Evolutionary conservation across 2,329 filamentous ascomycete genomes (phyloP), one percentile per base, ranked within the genome.

Genomic region (Sarocladium oryzae): DNA sequence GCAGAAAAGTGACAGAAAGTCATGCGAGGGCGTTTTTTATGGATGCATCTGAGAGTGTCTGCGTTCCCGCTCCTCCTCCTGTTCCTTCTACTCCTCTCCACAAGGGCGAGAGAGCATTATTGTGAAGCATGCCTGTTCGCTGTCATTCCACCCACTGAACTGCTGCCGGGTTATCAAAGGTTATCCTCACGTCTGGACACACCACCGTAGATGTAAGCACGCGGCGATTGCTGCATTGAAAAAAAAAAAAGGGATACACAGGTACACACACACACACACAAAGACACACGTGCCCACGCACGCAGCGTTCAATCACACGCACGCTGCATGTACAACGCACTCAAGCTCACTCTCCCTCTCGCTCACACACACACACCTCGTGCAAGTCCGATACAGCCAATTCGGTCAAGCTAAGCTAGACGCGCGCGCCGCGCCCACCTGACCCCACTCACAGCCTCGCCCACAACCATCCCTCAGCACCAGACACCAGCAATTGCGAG

Each of bases 401-500:
- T 11, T 48, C 43, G 26, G 43, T 33, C 43, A 48, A 33, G 26
- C 43, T 48, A 21, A 23, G 26, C 26, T 21, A 10, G 43, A 43
- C 13, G n/a, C 28, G 28, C 28, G 13, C 28, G 28, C 28, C 28
- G 10, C 24, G 40, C 43, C 28, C 43, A 48, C 18, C 43, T 32
- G 43, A 48, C 43, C 43, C 43, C 43, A 48, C 43, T 23, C 43
- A 7, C 16, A 48, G 43, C 43, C 43, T 48, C 43, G 43, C 43
- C 43, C 43, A 48, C 43, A 21, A 21, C 37, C 16, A 41, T 37
- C 28, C 28, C 28, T 13, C 37, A 41, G 4, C 43, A 30, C 5
- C 43, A 11, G 20, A 20, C 43, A 33, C 43, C 28, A 9, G 43
- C 24, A 48, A 13, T 28, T 5, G 9, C 43, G 11, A 20, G 8